These are phyloP conservation scores for Stephanocyclus meneghinianus DNA, from an alignment of 352 stramenopile species.

Conservation along the genomic window DNA sequence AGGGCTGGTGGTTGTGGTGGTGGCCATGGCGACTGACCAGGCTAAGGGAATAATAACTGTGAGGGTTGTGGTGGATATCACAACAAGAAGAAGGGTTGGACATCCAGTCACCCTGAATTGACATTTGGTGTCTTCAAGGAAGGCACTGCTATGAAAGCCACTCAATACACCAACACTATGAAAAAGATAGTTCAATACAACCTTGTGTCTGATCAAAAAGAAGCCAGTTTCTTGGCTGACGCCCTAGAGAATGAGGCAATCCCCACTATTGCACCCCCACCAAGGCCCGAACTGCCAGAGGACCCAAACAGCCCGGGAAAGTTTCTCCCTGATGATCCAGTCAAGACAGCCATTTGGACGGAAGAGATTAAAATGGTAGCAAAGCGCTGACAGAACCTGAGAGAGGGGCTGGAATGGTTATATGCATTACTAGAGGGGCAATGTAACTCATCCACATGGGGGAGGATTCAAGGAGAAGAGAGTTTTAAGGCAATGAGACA, in stretches of 20 bases:
- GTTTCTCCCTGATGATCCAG: not conserved
- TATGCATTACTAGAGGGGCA: constrained; percentile 4
- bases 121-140: not conserved
- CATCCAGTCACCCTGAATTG: not conserved
- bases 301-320: not conserved
- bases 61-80: too few relatives aligned
- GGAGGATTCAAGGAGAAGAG: not conserved
- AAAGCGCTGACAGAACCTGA: not conserved
- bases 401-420: not conserved
- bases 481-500: not conserved
- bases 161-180: not conserved
- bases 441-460: not conserved
- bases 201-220: not conserved
- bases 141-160: not conserved
- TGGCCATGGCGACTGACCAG: too few relatives aligned
- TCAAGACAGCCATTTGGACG: not conserved
- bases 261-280: not conserved
- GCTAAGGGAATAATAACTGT: too few relatives aligned
- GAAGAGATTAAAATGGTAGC: constrained; percentile 8
- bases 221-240: not conserved
- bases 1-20: too few relatives aligned
- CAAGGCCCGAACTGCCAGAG: not conserved
- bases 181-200: not conserved
- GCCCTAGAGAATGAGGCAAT: not conserved
- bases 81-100: not conserved